Evolutionary conservation across 805 yeast genomes (phyloP), one percentile per base, ranked within the genome.

Genomic region (Metschnikowia proteae): DNA sequence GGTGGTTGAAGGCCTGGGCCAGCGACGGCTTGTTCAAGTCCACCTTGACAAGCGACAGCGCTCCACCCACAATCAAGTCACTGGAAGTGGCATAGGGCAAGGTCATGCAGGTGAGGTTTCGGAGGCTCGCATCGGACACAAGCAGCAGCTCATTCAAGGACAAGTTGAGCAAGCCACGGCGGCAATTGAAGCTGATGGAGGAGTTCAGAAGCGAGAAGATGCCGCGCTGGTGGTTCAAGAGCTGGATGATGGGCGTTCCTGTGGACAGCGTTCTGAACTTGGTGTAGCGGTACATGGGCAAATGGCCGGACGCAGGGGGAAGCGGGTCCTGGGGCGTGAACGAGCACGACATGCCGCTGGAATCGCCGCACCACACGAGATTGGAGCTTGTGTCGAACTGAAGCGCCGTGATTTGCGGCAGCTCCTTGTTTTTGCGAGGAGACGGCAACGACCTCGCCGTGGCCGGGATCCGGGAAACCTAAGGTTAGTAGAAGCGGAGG

Each of bases 291-390:
- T 58, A 65, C 26, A 71, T 48, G 2, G 64, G 59, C 26, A 59
- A 50, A 40, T 55, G 53, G 54, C 48, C 41, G 6, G 52, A 13
- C 23, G 49, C 40, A 3, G 33, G 26, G 28, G 44, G 29, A 26
- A 45, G 48, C 6, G 41, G 58, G 31, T 56, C 58, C 5, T 49
- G 51, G 26, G 68, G 62, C 3, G 70, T 57, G 51, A 60, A 68
- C n/a, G 73, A 67, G 8, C 65, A 54, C 5, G 73, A 57, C 53
- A 59, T 62, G 3, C 91, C 87, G 34, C 71, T 74, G 1, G 80
- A 64, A 61, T 88, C 94, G 13, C 96, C 96, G 1, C 84, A 75
- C 98, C 98, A 92, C 1, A 91, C 62, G 39, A 94, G 70, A 57
- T 91, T 94, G 50, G 82, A 79, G n/a, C 76, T 68, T 33, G 75